Conservation (phyloP, 1,139 yeast species). For the Yamadazyma sp. region DNA sequence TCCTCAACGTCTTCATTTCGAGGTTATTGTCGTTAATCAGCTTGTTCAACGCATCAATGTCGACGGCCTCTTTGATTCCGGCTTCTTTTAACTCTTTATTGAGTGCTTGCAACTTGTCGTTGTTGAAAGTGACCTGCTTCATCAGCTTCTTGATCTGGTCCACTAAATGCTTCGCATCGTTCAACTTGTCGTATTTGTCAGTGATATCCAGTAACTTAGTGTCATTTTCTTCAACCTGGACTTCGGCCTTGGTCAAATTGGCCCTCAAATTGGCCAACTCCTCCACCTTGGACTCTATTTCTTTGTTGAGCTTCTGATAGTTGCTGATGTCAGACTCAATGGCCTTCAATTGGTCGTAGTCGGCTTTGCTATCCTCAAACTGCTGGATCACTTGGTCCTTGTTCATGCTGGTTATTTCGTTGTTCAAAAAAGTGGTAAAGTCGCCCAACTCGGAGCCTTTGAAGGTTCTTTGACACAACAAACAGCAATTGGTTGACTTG, state of each 20-base stretch:
- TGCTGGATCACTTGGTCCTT: constrained; percentile 36
- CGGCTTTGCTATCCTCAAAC: constrained; percentile 32
- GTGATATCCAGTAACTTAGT: constrained; percentile 12
- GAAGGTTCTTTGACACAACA: constrained; percentile 65
- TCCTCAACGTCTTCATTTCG: constrained; percentile 47
- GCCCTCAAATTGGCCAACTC: constrained; percentile 3
- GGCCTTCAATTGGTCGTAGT: constrained; percentile 25
- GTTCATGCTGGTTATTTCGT: constrained; percentile 36
- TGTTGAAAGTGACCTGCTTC: constrained; percentile 11
- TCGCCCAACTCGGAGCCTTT: constrained; percentile 35
- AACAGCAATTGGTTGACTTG: constrained; percentile 53
- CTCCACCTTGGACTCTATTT: constrained; percentile 7
- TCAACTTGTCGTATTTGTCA: constrained; percentile 13
- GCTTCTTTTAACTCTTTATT: constrained; percentile 37
- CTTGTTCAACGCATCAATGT: constrained; percentile 33
- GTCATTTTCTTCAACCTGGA: constrained; percentile 9
- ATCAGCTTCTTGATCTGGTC: constrained; percentile 18
- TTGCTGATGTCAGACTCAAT: constrained; percentile 29
- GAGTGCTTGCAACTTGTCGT: constrained; percentile 11
- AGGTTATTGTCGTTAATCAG: constrained; percentile 43
- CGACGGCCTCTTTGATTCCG: constrained; percentile 37
- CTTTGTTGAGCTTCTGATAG: constrained; percentile 23
- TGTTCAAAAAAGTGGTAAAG: constrained; percentile 34
- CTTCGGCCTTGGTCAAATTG: constrained; percentile 4
- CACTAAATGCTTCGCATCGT: constrained; percentile 9